These are phyloP conservation scores for Rhodotorula sp. DNA, from an alignment of 1,284 basidiomycete species.

Conservation along the genomic window DNA sequence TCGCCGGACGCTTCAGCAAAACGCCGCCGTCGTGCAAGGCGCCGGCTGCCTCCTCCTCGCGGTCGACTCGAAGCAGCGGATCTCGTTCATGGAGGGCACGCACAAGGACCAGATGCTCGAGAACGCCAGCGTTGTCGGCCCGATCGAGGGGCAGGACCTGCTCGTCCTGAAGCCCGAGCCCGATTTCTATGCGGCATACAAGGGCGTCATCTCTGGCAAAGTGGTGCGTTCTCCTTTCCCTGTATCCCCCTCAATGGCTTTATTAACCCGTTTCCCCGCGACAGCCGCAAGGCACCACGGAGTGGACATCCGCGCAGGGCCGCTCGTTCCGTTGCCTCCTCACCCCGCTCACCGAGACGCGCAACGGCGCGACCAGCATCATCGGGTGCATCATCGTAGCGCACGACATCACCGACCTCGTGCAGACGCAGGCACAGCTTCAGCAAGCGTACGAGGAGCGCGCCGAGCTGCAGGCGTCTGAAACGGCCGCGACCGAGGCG, in stretches of 20 bases:
- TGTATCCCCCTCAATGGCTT: too few species aligned
- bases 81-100: conserved; percentile 21
- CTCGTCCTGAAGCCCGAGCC: conserved; percentile 1
- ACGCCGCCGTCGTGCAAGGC: conserved; percentile 35
- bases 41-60: conserved; percentile 36
- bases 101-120: conserved; percentile 12
- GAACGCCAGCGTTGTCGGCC: not conserved
- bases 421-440: conserved; percentile 48
- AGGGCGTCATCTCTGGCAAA: conserved; percentile 14
- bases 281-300: not conserved
- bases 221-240: not conserved
- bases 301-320: not conserved
- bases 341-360: conserved; percentile 34
- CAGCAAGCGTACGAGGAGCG: conserved; percentile 49
- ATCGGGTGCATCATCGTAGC: conserved; percentile 52
- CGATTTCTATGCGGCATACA: conserved; percentile 7
- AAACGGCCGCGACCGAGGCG: conserved; percentile 51
- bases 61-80: conserved; percentile 16
- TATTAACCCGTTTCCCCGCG: not conserved
- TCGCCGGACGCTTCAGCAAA: conserved; percentile 37
- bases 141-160: conserved; percentile 17
- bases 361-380: conserved; percentile 28
- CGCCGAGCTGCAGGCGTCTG: conserved; percentile 49
- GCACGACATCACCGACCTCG: conserved; percentile 51
- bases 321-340: conserved; percentile 26